Evolutionary conservation across 495 filamentous ascomycete species (phyloP).

Genomic region (Aspergillus nanangensis): DNA sequence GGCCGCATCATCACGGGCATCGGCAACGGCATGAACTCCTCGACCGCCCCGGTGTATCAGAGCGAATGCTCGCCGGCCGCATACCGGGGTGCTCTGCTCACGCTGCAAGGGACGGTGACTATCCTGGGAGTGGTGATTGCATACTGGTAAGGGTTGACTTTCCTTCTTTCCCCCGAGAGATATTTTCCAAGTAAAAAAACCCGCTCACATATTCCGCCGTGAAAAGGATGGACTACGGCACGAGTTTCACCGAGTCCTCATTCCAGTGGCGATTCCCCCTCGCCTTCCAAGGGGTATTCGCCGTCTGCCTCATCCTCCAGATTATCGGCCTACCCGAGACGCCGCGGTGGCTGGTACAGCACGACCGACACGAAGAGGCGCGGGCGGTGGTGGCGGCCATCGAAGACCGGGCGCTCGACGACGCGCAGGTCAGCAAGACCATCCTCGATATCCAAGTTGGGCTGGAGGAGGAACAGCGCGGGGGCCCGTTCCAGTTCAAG

Average conservation of each 20-base stretch:
- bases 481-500: slow-evolving; percentile 33
- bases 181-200: not conserved
- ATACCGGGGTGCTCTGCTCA: slow-evolving; percentile 57
- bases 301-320: slow-evolving; percentile 47
- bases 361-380: slow-evolving; percentile 48
- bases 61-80: slow-evolving; percentile 52
- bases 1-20: slow-evolving; percentile 46
- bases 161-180: not conserved
- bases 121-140: slow-evolving; percentile 39
- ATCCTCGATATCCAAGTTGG: slow-evolving; percentile 30
- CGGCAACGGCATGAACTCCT: slow-evolving; percentile 48
- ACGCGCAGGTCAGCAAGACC: slow-evolving; percentile 12
- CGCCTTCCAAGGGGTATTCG: slow-evolving; percentile 56
- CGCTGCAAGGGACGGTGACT: slow-evolving; percentile 40
- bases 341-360: slow-evolving; percentile 49
- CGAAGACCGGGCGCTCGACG: slow-evolving; percentile 10
- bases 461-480: slow-evolving; percentile 32
- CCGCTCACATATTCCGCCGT: slow-evolving; percentile 24
- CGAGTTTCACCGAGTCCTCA: slow-evolving; percentile 42
- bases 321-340: slow-evolving; percentile 63
- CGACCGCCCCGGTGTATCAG: slow-evolving; percentile 50
- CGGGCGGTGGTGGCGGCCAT: slow-evolving; percentile 20
- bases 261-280: slow-evolving; percentile 55
- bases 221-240: slow-evolving; percentile 50
- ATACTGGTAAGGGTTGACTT: slow-evolving; percentile 21